Evolutionary conservation across 2,329 filamentous ascomycete genomes (phyloP).

Genomic region (Monosporascus sp.): DNA sequence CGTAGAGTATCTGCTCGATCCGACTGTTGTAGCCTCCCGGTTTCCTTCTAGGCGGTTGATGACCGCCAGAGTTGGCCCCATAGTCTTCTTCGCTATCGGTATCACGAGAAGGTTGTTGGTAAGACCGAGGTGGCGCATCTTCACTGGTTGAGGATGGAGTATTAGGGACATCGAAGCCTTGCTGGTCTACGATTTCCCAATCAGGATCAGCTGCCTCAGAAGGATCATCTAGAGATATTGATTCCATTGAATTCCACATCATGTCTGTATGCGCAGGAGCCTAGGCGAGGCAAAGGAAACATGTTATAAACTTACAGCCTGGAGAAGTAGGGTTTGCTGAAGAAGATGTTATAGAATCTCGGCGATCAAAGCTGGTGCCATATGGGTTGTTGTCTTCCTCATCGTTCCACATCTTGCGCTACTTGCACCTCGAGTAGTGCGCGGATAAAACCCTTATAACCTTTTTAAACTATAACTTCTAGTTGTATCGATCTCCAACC

Average conservation of each 20-base stretch:
- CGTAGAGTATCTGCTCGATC: constrained; percentile 95
- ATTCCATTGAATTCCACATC: constrained; percentile 36
- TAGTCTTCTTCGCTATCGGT: constrained; percentile 47
- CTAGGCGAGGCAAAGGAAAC: constrained; percentile 4
- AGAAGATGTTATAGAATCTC: constrained; percentile 72
- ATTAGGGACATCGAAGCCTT: constrained; percentile 61
- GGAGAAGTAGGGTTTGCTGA: constrained; percentile 62
- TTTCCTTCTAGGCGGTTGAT: constrained; percentile 56
- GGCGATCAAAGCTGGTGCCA: constrained; percentile 81
- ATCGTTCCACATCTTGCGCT: constrained; percentile 86
- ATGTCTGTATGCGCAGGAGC: constrained; percentile 9
- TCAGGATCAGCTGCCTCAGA: constrained; percentile 37
- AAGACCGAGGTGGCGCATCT: constrained; percentile 46
- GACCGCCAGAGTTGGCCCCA: constrained; percentile 32
- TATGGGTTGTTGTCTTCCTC: constrained; percentile 95
- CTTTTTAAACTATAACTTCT: neutral
- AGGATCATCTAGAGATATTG: constrained; percentile 30
- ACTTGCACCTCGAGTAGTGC: constrained; percentile 5
- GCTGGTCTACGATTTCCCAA: constrained; percentile 42
- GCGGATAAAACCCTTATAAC: constrained; percentile 4
- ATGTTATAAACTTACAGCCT: constrained; percentile 44
- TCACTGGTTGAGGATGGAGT: constrained; percentile 69
- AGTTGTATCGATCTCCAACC: constrained; percentile 3
- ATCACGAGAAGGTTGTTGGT: constrained; percentile 33
- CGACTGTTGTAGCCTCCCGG: constrained; percentile 90